Evolutionary conservation across 352 stramenopile species (phyloP), one percentile per base, ranked within the genome.

Genomic region (Hyaloperonospora arabidopsidis): DNA sequence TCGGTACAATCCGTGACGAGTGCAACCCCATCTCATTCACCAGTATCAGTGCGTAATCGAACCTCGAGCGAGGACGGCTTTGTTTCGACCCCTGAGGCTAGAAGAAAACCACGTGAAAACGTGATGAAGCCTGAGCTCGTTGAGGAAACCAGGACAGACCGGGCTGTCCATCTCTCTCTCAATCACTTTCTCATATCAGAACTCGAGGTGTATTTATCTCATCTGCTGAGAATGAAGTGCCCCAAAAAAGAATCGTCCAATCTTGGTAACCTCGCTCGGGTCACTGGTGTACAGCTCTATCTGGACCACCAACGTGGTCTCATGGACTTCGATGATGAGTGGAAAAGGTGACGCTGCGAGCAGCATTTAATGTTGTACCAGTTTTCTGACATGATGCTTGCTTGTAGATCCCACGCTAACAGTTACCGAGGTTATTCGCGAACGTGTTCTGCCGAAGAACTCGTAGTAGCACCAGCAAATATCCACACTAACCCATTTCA

Each of bases 311-410:
- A 59, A 14, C 71, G 74, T 50, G 61, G 67, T 38, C 59, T 84
- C 15, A 68, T 66, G 49, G 71, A 84, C 45, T 84, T 81, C 35
- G 71, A 81, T 47, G 68, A 76, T 6, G 71, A 81, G 23, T 77
- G 61, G 54, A 71, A 65, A 60, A 62, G 74, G 74, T 84, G 25
- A 32, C 15, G 17, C 41, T 45, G 10, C 2, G 23, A 12, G 21
- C 22, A 22, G 22, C 60, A 13, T 17, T 36, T 8, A 10, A 34
- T 48, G 17, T 21, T 48, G 21, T 17, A 39, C n/a, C n/a, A 3
- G 17, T 39, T 18, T n/a, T 25, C 38, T 60, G 2, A 53, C 17
- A 45, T 14, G 18, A n/a, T 45, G 13, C 49, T 57, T 59, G 12
- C 13, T 56, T 18, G n/a, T 53, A 74, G 65, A 32, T 66, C 61